These are phyloP conservation scores for Rubroboletus satanas DNA, from an alignment of 768 basidiomycete species.

Conservation along the genomic window DNA sequence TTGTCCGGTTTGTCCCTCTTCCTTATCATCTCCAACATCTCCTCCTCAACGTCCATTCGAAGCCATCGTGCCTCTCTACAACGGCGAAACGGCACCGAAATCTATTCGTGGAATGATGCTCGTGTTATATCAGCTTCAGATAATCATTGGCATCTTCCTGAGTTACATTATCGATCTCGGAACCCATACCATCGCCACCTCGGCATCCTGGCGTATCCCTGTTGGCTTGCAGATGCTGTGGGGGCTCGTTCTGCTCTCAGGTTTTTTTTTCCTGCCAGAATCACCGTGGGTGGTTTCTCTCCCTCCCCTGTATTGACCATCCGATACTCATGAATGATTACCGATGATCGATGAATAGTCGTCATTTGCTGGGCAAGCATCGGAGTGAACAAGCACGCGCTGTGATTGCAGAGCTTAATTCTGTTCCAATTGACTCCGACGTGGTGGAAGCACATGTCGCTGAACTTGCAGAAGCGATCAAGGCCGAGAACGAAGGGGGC, in stretches of 20 bases:
- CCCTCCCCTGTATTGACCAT: background rate
- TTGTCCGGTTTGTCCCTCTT: constrained; percentile 5
- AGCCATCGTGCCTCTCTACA: constrained; percentile 65
- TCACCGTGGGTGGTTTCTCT: constrained; percentile 6
- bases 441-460: constrained; percentile 11
- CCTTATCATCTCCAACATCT: background rate
- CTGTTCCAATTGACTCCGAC: constrained; percentile 9
- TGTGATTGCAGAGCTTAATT: constrained; percentile 15
- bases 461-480: constrained; percentile 15
- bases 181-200: constrained; percentile 10
- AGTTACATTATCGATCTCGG: constrained; percentile 58
- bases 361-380: constrained; percentile 2
- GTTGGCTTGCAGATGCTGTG: constrained; percentile 14
- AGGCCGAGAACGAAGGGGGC: constrained; percentile 14
- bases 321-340: background rate
- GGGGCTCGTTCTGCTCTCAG: constrained; percentile 12
- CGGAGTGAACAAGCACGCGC: constrained; percentile 6
- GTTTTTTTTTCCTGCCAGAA: constrained; percentile 13
- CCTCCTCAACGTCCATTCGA: background rate
- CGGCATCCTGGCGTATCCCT: constrained; percentile 14
- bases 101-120: constrained; percentile 66
- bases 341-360: constrained; percentile 2
- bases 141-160: constrained; percentile 66
- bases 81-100: constrained; percentile 75
- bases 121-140: constrained; percentile 73